Base-by-base conservation (phyloP, 805 yeast species). In the Candida ulmi region DNA sequence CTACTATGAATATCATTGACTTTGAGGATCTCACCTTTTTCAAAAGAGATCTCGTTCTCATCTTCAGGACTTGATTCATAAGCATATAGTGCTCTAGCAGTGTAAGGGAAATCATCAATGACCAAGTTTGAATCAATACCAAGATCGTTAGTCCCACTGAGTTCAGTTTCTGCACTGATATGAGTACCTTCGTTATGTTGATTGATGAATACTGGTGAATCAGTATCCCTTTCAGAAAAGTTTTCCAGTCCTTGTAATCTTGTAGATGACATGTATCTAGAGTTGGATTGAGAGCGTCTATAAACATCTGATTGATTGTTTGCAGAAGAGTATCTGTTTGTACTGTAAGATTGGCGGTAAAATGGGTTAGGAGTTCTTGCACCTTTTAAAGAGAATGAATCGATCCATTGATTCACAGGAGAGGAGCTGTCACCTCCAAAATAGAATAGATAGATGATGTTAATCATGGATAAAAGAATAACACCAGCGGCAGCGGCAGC, bases 401-500 rank as follows among this genome's bases (percentile, higher is more conserved):
- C 96, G 40, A 91, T 74, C 68, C 81, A 85, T 54, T 83, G 79
- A 57, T 86, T 88, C 9, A 86, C 68, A 26, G 95, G 91, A n/a
- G 95, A 81, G 37, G 85, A 85, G 39, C 86, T 85, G 45, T 91
- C 91, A 18, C 95, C 83, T 23, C 98, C 98, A 58, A 83, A 86
- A 62, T 88, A 90, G 43, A 88, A 68, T 33, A 91, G 69, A 96
- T 96, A 93, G 43, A 85, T 65, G 35, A 90, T 57, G 58, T 93
- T 88, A 44, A 87, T 69, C 60, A 91, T 87, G 15, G 93, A 80
- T 33, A 88, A 65, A 36, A 91, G 66, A 41, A 91, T 85, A 48
- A 86, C 83, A 7, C 99, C 98, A 0, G 98, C 96, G 3, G 95
- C 85, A 8, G 95, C 90, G 19, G 96, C 95, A 37, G 85, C 84